Conservation (phyloP, 192 early-diverging fungal genomes). For the Linnemannia elongata region DNA sequence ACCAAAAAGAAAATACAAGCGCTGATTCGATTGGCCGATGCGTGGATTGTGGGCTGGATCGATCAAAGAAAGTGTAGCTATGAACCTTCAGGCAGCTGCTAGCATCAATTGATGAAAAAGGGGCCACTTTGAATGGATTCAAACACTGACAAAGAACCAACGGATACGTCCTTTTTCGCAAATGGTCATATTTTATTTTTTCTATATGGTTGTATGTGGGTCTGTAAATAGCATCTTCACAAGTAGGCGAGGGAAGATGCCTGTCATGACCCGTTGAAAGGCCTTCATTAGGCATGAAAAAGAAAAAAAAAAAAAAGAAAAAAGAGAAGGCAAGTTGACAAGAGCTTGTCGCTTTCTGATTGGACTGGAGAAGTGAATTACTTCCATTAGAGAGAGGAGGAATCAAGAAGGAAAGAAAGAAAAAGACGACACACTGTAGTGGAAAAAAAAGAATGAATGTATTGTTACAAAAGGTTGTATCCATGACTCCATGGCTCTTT, state of each 20-base stretch:
- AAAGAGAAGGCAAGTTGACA: not conserved
- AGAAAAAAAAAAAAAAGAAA: not conserved
- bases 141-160: too few species aligned
- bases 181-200: not conserved
- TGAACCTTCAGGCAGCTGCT: too few species aligned
- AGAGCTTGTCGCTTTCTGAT: not conserved
- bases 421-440: not conserved
- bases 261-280: not conserved
- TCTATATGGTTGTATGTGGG: not conserved
- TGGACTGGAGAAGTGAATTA: not conserved
- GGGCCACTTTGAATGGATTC: too few species aligned
- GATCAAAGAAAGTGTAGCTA: too few species aligned
- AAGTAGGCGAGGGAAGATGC: not conserved
- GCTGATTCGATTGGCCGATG: too few species aligned
- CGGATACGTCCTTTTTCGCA: not conserved
- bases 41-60: too few species aligned
- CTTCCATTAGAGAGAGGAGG: not conserved
- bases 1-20: too few species aligned
- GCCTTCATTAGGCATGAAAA: not conserved
- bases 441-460: not conserved
- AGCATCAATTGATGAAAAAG: too few species aligned
- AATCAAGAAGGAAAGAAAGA: not conserved
- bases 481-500: not conserved
- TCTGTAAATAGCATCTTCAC: not conserved
- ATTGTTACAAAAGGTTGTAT: not conserved